Base-by-base conservation (phyloP, 768 basidiomycete genomes). In the Roridomyces roridus region DNA sequence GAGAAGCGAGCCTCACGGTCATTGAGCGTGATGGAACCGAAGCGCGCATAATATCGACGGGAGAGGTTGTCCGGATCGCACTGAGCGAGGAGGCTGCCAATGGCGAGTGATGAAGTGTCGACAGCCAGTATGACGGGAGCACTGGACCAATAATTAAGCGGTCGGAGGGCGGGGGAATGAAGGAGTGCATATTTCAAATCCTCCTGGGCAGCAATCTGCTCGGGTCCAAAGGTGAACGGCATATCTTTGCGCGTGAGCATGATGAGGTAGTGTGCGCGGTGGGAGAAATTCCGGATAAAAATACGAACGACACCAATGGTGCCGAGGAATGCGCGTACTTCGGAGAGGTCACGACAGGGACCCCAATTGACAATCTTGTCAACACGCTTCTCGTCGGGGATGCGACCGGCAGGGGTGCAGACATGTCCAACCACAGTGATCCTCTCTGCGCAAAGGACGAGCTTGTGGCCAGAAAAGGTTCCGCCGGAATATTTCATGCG, bases 1-100 rank as follows among this genome's bases (percentile, higher is more conserved):
- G 66, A 70, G 50, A 67, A 73, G 1, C 59, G 46, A 0, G 64
- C 24, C 59, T 74, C 70, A 0, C 63, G 53, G 3, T 69, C 67
- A 26, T 77, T 78, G 14, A 77, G 66, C 0, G 69, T 63, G 2
- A 79, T 73, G 0, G 75, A 80, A 0, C 74, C 65, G 43, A 77
- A 82, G 0, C 62, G 49, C 0, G 67, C 55, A n/a, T 65, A 73
- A 28, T 65, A 68, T 0, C 64, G 55, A 5, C 58, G 51, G 0
- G 62, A 48, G 0, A 63, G 59, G 23, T 67, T 55, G 5, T 49
- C 46, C 0, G 26, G 2, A 41, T 68, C 63, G 18, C 46, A 41
- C 46, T 80, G 79, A 1, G 52, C 65, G 0, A 79, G 57, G 17
- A 72, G 56, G 31, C 63, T 75, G 0, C 78, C 74, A 0, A 80